Conservation (phyloP, 306 rosid genomes). For the Quercus ilex region DNA sequence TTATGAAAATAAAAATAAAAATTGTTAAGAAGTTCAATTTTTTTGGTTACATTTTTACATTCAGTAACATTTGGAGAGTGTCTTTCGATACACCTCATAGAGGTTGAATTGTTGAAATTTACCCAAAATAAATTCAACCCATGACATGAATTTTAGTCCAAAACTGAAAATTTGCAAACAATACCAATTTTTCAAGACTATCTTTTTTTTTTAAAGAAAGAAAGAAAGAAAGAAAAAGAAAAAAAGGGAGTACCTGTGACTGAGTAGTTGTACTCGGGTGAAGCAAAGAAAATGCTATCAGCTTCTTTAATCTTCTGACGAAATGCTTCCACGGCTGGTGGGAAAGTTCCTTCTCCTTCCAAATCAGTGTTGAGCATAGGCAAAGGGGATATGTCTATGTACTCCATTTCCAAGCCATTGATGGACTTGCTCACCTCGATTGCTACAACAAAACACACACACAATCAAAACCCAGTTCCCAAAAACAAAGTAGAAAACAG, state of each 20-base stretch:
- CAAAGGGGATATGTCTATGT: conserved; percentile 53
- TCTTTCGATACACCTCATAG: no score
- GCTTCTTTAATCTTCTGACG: conserved; percentile 60
- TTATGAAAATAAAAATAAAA: no score
- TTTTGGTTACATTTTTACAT: no score
- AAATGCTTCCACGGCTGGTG: conserved; percentile 56
- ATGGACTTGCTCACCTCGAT: conserved; percentile 47
- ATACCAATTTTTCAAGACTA: no score
- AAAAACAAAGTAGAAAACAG: not conserved
- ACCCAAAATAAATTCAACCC: no score
- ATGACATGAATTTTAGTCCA: no score
- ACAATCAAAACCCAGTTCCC: not conserved
- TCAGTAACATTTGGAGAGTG: no score
- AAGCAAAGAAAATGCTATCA: conserved; percentile 66
- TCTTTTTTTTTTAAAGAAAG: not conserved
- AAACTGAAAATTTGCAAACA: no score
- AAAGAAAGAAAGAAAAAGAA: not conserved
- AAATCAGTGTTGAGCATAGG: conserved; percentile 76
- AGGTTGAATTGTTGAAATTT: no score
- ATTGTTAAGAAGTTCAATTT: no score
- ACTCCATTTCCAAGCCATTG: conserved; percentile 53
- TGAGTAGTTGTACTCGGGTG: conserved; percentile 86
- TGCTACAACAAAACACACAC: conserved; percentile 28
- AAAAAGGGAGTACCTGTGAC: conserved; percentile 36
- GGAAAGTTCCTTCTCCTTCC: conserved; percentile 48